Evolutionary conservation across 2,329 filamentous ascomycete species (phyloP).

Genomic region (Xylaria sp.): DNA sequence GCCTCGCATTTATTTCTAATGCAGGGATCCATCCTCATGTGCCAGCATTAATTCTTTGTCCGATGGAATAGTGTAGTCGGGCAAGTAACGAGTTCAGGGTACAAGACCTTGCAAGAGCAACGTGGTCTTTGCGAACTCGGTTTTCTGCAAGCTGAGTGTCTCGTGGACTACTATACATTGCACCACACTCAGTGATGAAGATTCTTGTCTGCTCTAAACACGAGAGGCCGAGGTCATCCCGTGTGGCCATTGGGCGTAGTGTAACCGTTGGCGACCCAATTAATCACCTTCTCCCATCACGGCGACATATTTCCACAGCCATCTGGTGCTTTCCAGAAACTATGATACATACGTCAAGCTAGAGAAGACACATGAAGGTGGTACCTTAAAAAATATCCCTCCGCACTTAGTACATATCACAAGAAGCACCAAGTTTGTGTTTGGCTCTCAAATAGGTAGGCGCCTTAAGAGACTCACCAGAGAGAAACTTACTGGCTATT

Average conservation of each 20-base stretch:
- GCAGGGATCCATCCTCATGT: background rate
- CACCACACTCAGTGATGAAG: background rate
- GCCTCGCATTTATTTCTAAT: background rate
- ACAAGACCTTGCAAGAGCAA: no score
- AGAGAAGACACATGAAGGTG: background rate
- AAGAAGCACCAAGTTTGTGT: background rate
- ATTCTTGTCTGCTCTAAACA: background rate
- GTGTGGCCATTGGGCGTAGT: background rate
- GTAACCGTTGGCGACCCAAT: background rate
- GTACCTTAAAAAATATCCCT: background rate
- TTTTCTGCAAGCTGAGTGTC: background rate
- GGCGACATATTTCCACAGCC: background rate
- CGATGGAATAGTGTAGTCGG: background rate
- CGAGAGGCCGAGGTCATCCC: background rate
- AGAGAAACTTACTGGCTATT: background rate
- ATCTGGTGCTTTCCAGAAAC: background rate
- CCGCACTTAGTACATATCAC: background rate
- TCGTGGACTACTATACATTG: background rate
- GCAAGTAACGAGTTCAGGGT: no score
- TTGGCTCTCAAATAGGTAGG: background rate
- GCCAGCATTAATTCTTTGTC: background rate
- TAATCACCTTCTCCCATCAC: background rate
- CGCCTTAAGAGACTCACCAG: background rate
- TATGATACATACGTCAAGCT: background rate
- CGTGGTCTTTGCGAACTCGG: background rate